Evolutionary conservation across 768 basidiomycete genomes (phyloP), one percentile per base, ranked within the genome.

Genomic region (Hortiboletus campestris): DNA sequence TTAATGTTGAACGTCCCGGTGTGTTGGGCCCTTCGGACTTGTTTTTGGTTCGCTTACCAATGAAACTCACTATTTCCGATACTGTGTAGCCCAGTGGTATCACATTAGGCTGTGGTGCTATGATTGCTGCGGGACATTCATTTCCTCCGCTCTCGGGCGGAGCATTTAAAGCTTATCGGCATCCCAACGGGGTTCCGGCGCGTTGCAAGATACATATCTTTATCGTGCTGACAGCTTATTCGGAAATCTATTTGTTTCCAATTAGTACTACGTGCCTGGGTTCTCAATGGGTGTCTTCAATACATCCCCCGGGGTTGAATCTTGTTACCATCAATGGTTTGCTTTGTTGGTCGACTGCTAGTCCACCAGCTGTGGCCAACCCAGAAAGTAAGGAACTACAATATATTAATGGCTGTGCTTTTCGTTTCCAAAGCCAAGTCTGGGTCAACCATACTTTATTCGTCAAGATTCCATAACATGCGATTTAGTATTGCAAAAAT

Each of bases 81-180:
- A 19, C 4, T 48, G 22, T 9, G 29, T 34, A 29, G 36, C 19
- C 19, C n/a, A 29, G 49, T 39, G 12, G 8, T 22, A 38, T n/a
- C 25, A 32, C 16, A 39, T 29, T 35, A 8, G 16, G 16, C 14
- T 11, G 13, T 29, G 20, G 20, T 31, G 4, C 39, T 25, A n/a
- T 11, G 34, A 34, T 19, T 41, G 34, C 28, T 38, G 36, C 11
- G 22, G 16, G n/a, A n/a, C 50, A 32, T 19, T 42, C 22, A 35
- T 47, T 34, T 28, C 20, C 8, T 20, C 25, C 38, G 19, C 32
- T 48, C 28, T 22, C 45, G 46, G 52, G 22, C 55, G 57, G 55
- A 62, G n/a, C 60, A 53, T 59, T 51, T 36, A n/a, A 46, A 32
- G 28, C 31, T 48, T 53, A 53, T 64, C 51, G n/a, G 20, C 49